phyloP scores from a whole-genome alignment of 768 basidiomycete species.

The Kockovaella imperatae region DNA sequence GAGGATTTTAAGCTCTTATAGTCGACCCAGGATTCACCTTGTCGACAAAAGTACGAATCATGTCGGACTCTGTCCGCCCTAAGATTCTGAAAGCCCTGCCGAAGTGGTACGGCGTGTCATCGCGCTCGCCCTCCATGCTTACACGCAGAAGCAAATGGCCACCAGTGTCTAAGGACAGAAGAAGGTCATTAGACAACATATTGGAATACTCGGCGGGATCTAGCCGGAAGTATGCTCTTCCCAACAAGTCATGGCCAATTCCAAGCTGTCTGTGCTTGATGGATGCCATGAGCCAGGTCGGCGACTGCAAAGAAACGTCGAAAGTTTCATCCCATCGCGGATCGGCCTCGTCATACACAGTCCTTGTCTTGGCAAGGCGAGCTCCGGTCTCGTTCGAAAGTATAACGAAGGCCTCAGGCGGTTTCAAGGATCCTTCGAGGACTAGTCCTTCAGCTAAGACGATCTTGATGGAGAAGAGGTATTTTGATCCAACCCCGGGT shows the following conservation, averaged over 20 bases:
- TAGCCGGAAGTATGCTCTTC: slow-evolving; percentile 82
- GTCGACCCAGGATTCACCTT: slow-evolving; percentile 55
- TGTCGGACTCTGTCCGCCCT: slow-evolving; percentile 87
- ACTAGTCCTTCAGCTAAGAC: slow-evolving; percentile 83
- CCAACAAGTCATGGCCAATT: slow-evolving; percentile 77
- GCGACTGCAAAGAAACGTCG: slow-evolving; percentile 83
- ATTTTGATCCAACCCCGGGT: slow-evolving; percentile 42
- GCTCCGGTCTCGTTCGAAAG: slow-evolving; percentile 86
- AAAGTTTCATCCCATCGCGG: slow-evolving; percentile 99
- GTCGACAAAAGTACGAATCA: slow-evolving; percentile 93
- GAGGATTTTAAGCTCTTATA: not conserved
- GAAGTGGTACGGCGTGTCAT: slow-evolving; percentile 95
- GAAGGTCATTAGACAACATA: slow-evolving; percentile 79
- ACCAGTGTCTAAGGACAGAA: slow-evolving; percentile 85
- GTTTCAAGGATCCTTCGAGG: slow-evolving; percentile 68
- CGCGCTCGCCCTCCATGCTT: slow-evolving; percentile 98
- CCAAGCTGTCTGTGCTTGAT: slow-evolving; percentile 74
- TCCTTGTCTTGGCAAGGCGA: slow-evolving; percentile 86
- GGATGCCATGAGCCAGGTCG: slow-evolving; percentile 96
- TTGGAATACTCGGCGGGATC: slow-evolving; percentile 84
- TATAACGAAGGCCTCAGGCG: slow-evolving; percentile 84
- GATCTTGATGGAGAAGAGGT: slow-evolving; percentile 89
- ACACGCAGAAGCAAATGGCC: slow-evolving; percentile 69
- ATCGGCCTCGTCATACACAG: slow-evolving; percentile 79
- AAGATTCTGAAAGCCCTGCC: slow-evolving; percentile 81